Evolutionary conservation across 139 green algal genomes (phyloP), one percentile per base, ranked within the genome.

Genomic region (Penium margaritaceum): DNA sequence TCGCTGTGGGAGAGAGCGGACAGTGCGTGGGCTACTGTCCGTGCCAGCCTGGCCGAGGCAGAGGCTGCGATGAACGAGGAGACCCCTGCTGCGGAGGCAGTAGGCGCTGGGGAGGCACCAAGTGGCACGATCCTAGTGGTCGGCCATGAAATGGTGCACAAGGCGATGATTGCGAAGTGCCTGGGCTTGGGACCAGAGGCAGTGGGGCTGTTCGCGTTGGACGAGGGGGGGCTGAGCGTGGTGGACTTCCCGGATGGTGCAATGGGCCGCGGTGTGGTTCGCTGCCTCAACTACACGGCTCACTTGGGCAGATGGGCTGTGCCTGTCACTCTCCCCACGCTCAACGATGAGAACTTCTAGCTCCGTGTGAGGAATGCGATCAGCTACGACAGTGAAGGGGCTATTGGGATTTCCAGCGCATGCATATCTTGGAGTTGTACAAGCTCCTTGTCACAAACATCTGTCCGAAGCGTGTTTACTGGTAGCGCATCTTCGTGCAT

Each of bases 231-330:
- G 21, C 71, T 91, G 21, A 90, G 81, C n/a, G 78, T 91, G 1
- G 79, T 91, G 1, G 87, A 90, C 33, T 90, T 90, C 63, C 87
- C 87, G 9, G 84, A 87, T 46, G 84, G 75, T 6, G 27, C 53
- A 38, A 24, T 60, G 51, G 12, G 72, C 44, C 0, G 35, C 44
- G 35, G 55, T 61, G 54, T 84, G 34, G 70, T 77, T 44, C 33
- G 75, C 43, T 88, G 84, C 51, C 67, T 83, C 55, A 90, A 89
- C 71, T 88, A 87, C 67, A 87, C 85, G 27, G 86, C 86, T 6
- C 82, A 86, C 55, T 64, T 90, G 30, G 81, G 81, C 4, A 66
- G 85, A 33, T 90, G 86, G 86, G 76, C 86, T 12, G 80, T 90
- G 37, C 87, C 87, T 6, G 81, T 89, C 37, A 89, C 84, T 1